phyloP scores from a whole-genome alignment of 202 grass and related monocot genomes.

The Setaria viridis region DNA sequence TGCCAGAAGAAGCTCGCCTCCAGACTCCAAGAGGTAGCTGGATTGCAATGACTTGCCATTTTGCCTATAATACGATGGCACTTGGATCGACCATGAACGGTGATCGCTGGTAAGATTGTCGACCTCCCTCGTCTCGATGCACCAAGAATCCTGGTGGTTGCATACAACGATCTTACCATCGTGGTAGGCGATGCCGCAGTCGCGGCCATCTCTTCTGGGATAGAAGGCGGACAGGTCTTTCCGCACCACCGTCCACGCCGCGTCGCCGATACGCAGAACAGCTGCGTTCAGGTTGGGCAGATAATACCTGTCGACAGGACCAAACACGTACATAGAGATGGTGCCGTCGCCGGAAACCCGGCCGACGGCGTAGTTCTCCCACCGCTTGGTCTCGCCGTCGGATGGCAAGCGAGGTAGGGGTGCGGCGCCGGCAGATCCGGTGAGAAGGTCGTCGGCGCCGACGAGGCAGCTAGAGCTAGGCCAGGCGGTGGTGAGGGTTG shows the following conservation, averaged over 20 bases:
- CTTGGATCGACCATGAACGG: too few species aligned
- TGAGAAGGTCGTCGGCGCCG: background rate
- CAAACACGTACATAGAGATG: background rate
- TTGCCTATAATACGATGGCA: too few species aligned
- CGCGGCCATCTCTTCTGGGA: too few species aligned
- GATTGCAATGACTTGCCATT: too few species aligned
- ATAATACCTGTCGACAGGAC: too few species aligned
- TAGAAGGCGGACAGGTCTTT: fast-evolving
- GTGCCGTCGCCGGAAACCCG: background rate
- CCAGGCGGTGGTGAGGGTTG: background rate
- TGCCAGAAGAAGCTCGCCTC: background rate
- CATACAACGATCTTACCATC: background rate
- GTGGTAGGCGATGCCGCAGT: too few species aligned
- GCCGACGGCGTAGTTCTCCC: background rate
- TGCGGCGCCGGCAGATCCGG: background rate
- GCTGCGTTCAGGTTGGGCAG: background rate
- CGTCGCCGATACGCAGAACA: background rate
- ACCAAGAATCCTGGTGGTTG: background rate
- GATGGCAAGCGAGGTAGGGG: background rate
- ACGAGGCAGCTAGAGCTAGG: background rate
- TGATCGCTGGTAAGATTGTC: too few species aligned
- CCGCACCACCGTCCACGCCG: background rate
- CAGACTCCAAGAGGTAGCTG: background rate
- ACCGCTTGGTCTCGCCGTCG: background rate
- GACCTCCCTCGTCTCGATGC: background rate